A percentile compares a stretch with the other conserved stretches of the same genome.
These are phyloP conservation scores for Jaltomata sinuosa DNA, from an alignment of 257 asterid species.

Conservation along the genomic window DNA sequence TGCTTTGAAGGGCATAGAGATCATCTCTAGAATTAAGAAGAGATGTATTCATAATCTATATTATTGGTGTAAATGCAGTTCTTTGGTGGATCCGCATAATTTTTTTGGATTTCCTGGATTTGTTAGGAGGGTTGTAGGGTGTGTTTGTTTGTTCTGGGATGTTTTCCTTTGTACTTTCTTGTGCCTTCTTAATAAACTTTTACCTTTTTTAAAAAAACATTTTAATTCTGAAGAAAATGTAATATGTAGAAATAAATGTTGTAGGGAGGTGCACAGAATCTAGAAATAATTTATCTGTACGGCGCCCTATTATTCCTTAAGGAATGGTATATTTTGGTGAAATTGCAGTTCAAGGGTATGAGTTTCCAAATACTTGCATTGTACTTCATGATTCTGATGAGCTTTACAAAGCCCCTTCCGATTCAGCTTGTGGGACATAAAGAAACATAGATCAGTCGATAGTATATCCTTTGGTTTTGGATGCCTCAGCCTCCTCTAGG, in stretches of 20 bases:
- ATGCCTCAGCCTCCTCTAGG: constrained; percentile 99
- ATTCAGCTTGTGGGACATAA: constrained; percentile 72
- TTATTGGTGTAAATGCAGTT: not conserved
- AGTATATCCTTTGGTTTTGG: constrained; percentile 77
- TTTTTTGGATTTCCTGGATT: not conserved
- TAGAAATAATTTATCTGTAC: constrained; percentile 76
- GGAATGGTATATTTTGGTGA: constrained; percentile 93
- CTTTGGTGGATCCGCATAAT: not conserved
- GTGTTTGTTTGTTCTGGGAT: not conserved
- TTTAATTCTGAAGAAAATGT: not conserved
- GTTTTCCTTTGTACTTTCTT: not conserved
- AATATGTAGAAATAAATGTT: not conserved
- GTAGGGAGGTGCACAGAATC: constrained; percentile 8
- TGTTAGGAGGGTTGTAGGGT: not conserved
- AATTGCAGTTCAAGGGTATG: constrained; percentile 87
- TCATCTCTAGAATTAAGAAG: not conserved
- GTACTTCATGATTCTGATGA: constrained; percentile 71
- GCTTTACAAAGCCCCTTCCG: constrained; percentile 59
- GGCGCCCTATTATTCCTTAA: constrained; percentile 91
- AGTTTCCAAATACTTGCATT: constrained; percentile 80
- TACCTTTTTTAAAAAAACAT: not conserved
- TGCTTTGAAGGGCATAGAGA: not conserved
- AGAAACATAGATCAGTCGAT: constrained; percentile 62
- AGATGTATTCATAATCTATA: not conserved
- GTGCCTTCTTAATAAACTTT: not conserved